These are phyloP conservation scores for Aureoboletus auriporus DNA, from an alignment of 768 basidiomycete species.

Conservation along the genomic window DNA sequence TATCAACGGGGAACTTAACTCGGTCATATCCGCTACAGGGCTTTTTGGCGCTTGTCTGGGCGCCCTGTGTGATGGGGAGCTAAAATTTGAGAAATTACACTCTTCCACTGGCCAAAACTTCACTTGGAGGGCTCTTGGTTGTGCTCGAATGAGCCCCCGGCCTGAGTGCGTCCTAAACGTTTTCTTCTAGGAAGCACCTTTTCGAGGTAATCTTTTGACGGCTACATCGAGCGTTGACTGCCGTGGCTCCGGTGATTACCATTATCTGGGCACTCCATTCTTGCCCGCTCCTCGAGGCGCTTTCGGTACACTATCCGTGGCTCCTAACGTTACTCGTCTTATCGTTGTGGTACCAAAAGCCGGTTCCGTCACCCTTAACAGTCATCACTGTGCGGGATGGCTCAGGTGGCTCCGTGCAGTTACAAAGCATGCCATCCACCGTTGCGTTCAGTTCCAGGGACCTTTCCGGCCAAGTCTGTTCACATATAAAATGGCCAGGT, in stretches of 20 bases:
- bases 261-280: neutral
- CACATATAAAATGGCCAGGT: constrained; percentile 4
- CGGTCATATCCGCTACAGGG: constrained; percentile 7
- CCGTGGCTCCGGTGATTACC: neutral
- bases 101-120: too few relatives aligned
- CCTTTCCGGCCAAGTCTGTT: neutral
- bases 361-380: neutral
- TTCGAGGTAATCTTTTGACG: neutral
- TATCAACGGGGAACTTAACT: constrained; percentile 7
- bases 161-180: too few relatives aligned
- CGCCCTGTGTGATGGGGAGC: too few relatives aligned
- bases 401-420: neutral
- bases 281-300: neutral
- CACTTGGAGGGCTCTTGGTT: too few relatives aligned
- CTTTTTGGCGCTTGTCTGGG: neutral
- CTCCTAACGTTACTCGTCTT: constrained; percentile 1
- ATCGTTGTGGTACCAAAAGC: neutral
- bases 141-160: too few relatives aligned
- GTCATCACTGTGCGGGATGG: constrained; percentile 19
- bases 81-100: neutral
- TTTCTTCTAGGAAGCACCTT: neutral
- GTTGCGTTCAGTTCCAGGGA: neutral
- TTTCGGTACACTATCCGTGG: constrained; percentile 10
- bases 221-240: neutral
- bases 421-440: neutral